Evolutionary conservation across 805 yeast genomes (phyloP), one percentile per base, ranked within the genome.

Genomic region (Brettanomyces custersianus): DNA sequence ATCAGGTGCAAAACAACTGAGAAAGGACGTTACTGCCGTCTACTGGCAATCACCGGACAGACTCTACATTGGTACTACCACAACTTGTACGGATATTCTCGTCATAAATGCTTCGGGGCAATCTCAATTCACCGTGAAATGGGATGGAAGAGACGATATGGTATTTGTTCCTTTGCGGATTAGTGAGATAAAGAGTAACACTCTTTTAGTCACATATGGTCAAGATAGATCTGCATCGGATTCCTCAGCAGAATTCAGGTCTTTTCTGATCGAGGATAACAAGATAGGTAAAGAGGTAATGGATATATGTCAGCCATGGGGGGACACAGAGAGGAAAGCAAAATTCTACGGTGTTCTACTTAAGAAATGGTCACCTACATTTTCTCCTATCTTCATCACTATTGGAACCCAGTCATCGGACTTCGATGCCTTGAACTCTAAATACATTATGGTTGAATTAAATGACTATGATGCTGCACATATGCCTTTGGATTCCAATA

Each of bases 391-490:
- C 2, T 44, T 65, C 18, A 41, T 85, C 16, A 40, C 80, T 1
- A 71, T 83, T 2, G 70, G 80, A 2, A 71, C 87, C 0, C 66
- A 74, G 18, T 73, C 92, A 0, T 66, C 82, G 3, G 95, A 83
- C 37, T 48, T 82, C 12, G 57, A 72, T 6, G 57, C 78, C 1
- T 40, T 70, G 19, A 63, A 74, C 2, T 45, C 59, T 1, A 33
- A 45, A 0, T 54, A 56, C 15, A 49, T 62, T 3, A 48, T 79
- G 1, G 60, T 60, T 21, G 77, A 77, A 7, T 55, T 70, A 3
- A 81, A 80, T 45, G 96, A 87, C 49, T 63, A 77, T 4, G 75
- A 74, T 46, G 66, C 82, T 34, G 94, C 95, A 0, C 68, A 74
- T 19, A 61, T 85, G 42, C 95, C 95, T 2, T 62, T 84, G 45